Evolutionary conservation across 768 basidiomycete species (phyloP), one percentile per base, ranked within the genome.

Genomic region (Trametes maxima): DNA sequence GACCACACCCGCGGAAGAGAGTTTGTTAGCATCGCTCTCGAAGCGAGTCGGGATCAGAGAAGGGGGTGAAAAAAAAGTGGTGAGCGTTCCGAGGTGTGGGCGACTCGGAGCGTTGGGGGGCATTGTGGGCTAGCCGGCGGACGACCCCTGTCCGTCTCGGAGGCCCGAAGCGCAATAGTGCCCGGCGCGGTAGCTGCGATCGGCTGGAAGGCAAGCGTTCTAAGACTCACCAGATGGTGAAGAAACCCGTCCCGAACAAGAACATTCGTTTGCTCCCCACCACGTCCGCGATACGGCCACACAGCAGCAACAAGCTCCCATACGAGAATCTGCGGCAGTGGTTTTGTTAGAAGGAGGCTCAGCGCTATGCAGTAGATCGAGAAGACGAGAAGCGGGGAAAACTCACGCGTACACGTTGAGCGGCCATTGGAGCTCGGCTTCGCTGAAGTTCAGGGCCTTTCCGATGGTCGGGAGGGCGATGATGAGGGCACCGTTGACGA

Each of bases 161-260:
- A 33, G 21, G 22, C 12, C 2, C 24, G 19, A 51, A 16, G 21
- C 40, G 16, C 19, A 17, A 7, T 28, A 21, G 57, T 37, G 35
- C 19, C 5, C 13, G 8, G 16, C 19, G 21, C 28, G 53, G 11
- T 14, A 36, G 17, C 36, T 14, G 17, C 21, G 42, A 22, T 39
- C 47, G 22, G 44, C 37, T 14, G 8, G 36, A 24, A 7, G 40
- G 3, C 33, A 36, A 4, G 3, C 8, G 48, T 3, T 13, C 2
- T 2, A 19, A 35, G 21, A 50, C 67, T 47, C 19, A 74, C 74
- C 73, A 74, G 3, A 72, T 57, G 21, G 70, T 65, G 60, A 75
- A 72, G 72, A 72, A 75, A 17, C 68, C 57, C 5, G 73, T 73
- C 8, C 74, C 74, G 5, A 59, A 40, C 7, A 75, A 54, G 40